Evolutionary conservation across 768 basidiomycete genomes (phyloP).

Genomic region (Xerocomellus chrysenteron): DNA sequence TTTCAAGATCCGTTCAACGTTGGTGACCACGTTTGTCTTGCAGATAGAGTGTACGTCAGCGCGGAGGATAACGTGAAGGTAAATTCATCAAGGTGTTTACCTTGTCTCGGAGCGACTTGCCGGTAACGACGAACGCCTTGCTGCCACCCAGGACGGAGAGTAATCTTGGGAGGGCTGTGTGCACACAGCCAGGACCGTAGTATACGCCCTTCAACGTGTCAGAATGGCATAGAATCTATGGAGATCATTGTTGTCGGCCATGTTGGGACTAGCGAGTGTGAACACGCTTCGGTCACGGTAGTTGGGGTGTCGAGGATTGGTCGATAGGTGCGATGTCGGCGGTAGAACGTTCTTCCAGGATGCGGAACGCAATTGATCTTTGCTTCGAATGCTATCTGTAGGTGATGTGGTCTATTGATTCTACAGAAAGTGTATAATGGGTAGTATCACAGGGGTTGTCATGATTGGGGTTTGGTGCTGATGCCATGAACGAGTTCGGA

Average conservation of each 20-base stretch:
- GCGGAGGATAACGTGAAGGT: background rate
- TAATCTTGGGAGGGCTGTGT: slow-evolving; percentile 62
- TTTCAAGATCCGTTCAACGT: slow-evolving; percentile 45
- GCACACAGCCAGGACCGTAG: slow-evolving; percentile 70
- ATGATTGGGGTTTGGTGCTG: too few species aligned
- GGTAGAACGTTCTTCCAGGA: slow-evolving; percentile 5
- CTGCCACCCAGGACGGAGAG: slow-evolving; percentile 52
- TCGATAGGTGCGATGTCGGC: background rate
- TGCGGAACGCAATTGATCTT: background rate
- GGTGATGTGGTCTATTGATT: slow-evolving; percentile 10
- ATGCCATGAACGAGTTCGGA: too few species aligned
- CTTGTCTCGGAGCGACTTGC: slow-evolving; percentile 66
- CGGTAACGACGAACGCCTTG: slow-evolving; percentile 72
- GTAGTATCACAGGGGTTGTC: background rate
- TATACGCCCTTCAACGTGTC: slow-evolving; percentile 66
- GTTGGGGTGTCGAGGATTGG: slow-evolving; percentile 5
- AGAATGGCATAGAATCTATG: slow-evolving; percentile 62
- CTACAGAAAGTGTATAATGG: slow-evolving; percentile 1
- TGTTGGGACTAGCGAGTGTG: background rate
- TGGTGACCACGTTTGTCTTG: slow-evolving; percentile 27
- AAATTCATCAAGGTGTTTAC: slow-evolving; percentile 24
- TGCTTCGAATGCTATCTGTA: background rate
- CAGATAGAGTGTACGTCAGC: slow-evolving; percentile 11
- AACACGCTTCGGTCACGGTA: background rate
- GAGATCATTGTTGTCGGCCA: slow-evolving; percentile 9